phyloP scores from a whole-genome alignment of 805 yeast genomes.

The Monosporozyma siamensis region DNA sequence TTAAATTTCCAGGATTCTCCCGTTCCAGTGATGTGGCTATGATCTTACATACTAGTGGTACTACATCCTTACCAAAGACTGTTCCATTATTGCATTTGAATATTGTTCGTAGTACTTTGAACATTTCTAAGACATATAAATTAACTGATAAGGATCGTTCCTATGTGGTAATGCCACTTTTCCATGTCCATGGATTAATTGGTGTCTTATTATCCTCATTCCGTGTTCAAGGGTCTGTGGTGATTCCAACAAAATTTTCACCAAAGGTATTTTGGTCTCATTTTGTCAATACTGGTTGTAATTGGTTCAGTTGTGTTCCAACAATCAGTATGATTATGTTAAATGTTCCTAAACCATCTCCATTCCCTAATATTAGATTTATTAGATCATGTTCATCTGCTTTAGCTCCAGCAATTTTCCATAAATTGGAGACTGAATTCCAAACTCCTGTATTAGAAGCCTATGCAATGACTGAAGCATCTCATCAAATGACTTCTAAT shows the following conservation, averaged over 20 bases:
- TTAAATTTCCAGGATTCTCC: conserved; percentile 35
- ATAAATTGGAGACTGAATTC: conserved; percentile 45
- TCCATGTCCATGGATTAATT: conserved; percentile 68
- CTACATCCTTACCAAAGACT: conserved; percentile 69
- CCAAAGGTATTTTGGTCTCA: conserved; percentile 55
- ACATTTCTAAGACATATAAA: conserved; percentile 50
- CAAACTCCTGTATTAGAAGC: conserved; percentile 67
- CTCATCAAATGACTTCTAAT: conserved; percentile 75
- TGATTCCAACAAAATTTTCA: conserved; percentile 55
- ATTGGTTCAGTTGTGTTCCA: conserved; percentile 73
- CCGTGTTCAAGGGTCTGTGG: conserved; percentile 48
- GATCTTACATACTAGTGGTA: conserved; percentile 65
- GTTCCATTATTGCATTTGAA: conserved; percentile 62
- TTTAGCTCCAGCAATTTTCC: conserved; percentile 56
- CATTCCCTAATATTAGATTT: conserved; percentile 49
- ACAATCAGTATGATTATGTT: conserved; percentile 63
- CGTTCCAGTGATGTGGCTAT: conserved; percentile 48
- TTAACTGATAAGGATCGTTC: conserved; percentile 42
- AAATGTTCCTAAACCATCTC: conserved; percentile 41
- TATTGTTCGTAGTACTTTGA: conserved; percentile 48
- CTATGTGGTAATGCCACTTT: conserved; percentile 66
- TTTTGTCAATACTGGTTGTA: conserved; percentile 41
- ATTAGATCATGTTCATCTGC: conserved; percentile 67
- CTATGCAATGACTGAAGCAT: conserved; percentile 73
- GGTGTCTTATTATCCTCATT: conserved; percentile 57